Conservation (phyloP, 2,329 filamentous ascomycete species). For the Aotearoamyces nothofagi region DNA sequence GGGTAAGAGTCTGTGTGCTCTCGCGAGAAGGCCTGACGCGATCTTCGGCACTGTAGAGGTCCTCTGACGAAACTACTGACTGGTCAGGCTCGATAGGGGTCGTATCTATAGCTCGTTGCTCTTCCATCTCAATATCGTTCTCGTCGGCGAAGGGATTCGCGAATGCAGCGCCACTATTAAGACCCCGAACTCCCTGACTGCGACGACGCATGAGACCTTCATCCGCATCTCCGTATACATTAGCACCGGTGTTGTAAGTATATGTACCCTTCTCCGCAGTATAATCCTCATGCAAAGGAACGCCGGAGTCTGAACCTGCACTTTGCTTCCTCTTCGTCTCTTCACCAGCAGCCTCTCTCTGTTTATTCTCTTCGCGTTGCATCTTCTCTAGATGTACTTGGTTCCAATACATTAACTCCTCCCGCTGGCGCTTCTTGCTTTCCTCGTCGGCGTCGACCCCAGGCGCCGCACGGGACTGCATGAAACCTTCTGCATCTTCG, state of each 20-base stretch:
- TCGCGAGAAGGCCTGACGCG: slow-evolving; percentile 6
- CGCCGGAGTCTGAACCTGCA: slow-evolving; percentile 31
- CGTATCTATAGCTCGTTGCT: slow-evolving; percentile 25
- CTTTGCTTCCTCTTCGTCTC: slow-evolving; percentile 17
- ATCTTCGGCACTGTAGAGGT: slow-evolving; percentile 43
- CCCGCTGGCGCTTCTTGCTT: slow-evolving; percentile 41
- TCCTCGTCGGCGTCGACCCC: slow-evolving; percentile 49
- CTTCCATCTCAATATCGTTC: slow-evolving; percentile 22
- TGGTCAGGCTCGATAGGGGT: slow-evolving; percentile 27
- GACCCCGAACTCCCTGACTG: slow-evolving; percentile 28
- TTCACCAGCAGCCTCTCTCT: slow-evolving; percentile 8
- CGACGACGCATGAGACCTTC: slow-evolving; percentile 33
- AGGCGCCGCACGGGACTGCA: slow-evolving; percentile 31
- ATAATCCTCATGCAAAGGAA: slow-evolving; percentile 37
- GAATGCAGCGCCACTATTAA: slow-evolving; percentile 29
- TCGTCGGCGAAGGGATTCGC: slow-evolving; percentile 39
- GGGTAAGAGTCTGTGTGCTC: slow-evolving; percentile 4
- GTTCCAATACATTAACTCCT: slow-evolving; percentile 54
- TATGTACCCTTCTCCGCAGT: slow-evolving; percentile 37
- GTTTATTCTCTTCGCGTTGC: slow-evolving; percentile 19
- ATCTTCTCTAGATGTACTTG: slow-evolving; percentile 33
- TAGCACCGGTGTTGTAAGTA: slow-evolving; percentile 40
- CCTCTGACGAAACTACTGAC: slow-evolving; percentile 22
- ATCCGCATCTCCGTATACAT: slow-evolving; percentile 22
- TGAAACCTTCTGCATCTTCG: slow-evolving; percentile 49